Evolutionary conservation across 805 yeast species (phyloP).

Genomic region (Brettanomyces bruxellensis): DNA sequence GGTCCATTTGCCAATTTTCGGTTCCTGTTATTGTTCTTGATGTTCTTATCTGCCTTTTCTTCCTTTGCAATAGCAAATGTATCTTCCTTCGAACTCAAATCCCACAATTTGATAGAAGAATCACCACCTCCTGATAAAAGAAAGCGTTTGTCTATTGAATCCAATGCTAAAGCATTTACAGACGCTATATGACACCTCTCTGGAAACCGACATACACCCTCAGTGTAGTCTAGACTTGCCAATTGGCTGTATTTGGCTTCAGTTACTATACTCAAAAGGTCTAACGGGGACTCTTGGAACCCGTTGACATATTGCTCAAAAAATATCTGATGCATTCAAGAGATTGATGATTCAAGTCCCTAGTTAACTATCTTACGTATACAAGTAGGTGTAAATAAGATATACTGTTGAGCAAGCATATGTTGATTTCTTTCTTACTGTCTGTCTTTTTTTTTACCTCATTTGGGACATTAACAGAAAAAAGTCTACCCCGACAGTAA

Average conservation of each 20-base stretch:
- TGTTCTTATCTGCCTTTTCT: background rate
- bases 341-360: background rate
- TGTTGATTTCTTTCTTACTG: no score
- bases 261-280: constrained; percentile 16
- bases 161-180: constrained; percentile 54
- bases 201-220: constrained; percentile 29
- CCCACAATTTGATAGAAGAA: constrained; percentile 62
- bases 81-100: constrained; percentile 25
- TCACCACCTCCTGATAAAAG: constrained; percentile 70
- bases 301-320: constrained; percentile 11
- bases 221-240: constrained; percentile 11
- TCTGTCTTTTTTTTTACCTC: no score
- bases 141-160: constrained; percentile 33
- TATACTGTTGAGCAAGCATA: no score
- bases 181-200: constrained; percentile 37
- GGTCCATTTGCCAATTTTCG: no score
- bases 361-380: no score
- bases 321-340: constrained; percentile 16
- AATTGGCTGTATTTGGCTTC: constrained; percentile 17
- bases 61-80: constrained; percentile 2
- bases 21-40: background rate
- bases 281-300: constrained; percentile 5
- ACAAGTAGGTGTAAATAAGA: no score
- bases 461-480: no score
- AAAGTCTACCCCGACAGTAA: no score